Base-by-base conservation (phyloP, 2,329 filamentous ascomycete genomes). In the Endocalyx cinctus region DNA sequence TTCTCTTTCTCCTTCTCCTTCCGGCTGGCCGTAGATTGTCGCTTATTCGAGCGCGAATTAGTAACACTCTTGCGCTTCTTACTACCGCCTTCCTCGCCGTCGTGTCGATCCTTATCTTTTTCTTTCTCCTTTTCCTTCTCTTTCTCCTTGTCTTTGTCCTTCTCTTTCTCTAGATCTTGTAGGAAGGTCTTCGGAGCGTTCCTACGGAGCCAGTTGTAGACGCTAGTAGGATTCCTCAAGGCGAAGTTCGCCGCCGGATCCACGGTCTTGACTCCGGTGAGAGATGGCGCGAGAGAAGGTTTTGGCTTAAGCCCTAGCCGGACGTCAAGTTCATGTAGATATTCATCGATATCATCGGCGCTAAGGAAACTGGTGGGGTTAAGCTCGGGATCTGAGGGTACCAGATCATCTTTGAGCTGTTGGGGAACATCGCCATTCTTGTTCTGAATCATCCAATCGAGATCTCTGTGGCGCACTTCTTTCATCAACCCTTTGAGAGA, bases 161-260 rank as follows among this genome's bases (percentile, higher is more conserved):
- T 48, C 34, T 60, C 55, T 18, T 62, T 60, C 49, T 82, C 79
- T 35, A 79, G 77, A 50, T 88, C 85, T 57, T 94, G 84, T 14
- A 94, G 65, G 64, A 94, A 89, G 30, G 88, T 81, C 58, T 90
- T 82, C 4, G 88, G 85, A 38, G 87, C 82, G 59, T 95, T 74
- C 54, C 87, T 81, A 42, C 87, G 77, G 10, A 98, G 75, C 92
- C 92, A 98, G 59, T 94, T 96, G 65, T 94, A 94, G 4, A 95
- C 89, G 38, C 86, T 94, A 26, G 87, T 85, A 0, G 89, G 88
- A 57, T 97, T 97, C 32, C 76, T 76, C 16, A 87, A 60, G 17
- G 72, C 69, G 31, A 72, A 54, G 62, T 71, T 60, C 54, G 60
- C 57, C 47, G 49, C 54, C 33, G 52, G 29, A 37, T 57, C 55